These are phyloP conservation scores for Helicosporidium sp. DNA, from an alignment of 139 green algal species.

Conservation along the genomic window DNA sequence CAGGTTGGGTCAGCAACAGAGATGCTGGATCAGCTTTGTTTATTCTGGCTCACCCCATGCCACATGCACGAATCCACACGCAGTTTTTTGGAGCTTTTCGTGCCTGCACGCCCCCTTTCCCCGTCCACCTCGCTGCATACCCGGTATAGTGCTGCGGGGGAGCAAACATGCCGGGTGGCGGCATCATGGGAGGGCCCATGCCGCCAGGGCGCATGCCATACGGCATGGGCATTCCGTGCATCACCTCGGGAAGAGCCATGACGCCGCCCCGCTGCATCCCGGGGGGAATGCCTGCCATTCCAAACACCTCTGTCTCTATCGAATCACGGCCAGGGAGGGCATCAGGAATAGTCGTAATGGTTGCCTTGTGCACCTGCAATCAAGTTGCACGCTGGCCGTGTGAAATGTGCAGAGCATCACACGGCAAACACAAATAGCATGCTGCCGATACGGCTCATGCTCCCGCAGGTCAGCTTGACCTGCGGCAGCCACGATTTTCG, in stretches of 20 bases:
- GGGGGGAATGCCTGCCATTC: slow-evolving; percentile 62
- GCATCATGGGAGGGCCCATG: background rate
- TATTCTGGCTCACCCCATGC: too few species aligned
- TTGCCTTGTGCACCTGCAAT: slow-evolving; percentile 75
- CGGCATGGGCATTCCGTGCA: background rate
- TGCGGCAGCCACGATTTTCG: too few species aligned
- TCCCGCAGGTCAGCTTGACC: too few species aligned
- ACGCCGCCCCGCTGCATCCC: slow-evolving; percentile 22
- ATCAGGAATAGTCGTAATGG: slow-evolving; percentile 29
- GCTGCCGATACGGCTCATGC: too few species aligned
- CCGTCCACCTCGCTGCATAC: background rate
- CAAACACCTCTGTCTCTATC: slow-evolving; percentile 73
- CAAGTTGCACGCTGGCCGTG: background rate
- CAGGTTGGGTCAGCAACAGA: too few species aligned
- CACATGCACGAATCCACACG: background rate
- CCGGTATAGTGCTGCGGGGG: background rate
- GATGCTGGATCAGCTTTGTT: too few species aligned
- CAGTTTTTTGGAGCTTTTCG: background rate
- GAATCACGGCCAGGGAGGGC: slow-evolving; percentile 48
- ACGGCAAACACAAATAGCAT: too few species aligned
- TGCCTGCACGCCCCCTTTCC: too few species aligned
- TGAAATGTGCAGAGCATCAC: background rate
- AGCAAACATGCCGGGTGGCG: background rate
- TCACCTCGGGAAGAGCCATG: background rate
- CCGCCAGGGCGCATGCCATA: background rate